Base-by-base conservation (phyloP, 176 grass and related monocot species). In the Elymus sibiricus region DNA sequence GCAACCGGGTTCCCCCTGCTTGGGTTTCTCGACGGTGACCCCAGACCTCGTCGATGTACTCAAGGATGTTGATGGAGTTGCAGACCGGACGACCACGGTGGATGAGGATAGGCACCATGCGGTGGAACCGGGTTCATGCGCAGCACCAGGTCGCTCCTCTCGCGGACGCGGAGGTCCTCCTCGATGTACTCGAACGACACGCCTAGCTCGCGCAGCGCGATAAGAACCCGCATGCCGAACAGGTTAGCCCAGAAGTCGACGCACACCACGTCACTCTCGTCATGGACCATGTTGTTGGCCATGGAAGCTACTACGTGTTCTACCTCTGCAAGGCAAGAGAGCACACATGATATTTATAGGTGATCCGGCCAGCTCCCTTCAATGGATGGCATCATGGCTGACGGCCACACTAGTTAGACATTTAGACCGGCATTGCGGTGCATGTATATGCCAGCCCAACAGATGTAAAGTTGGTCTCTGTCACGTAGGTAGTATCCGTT, bases 21-120 rank as follows among this genome's bases (percentile, higher is more conserved):
- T 58, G 17, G 53, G 53, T 8, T 44, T 44, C 8, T 9, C 3
- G 53, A 22, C 7, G 53, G 53, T 58, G 53, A 1, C 70, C 71
- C 79, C 74, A 89, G 2, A 67, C 58, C 32, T 84, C 82, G 34
- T 88, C 63, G 11, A 88, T n/a, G 62, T 86, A 92, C 86, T 92
- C 78, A 3, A 88, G 31, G 38, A 88, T 92, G 63, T 78, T 92
- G 7, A 86, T 0, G 13, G 82, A 92, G 44, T 63, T 72, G 29
- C 77, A 81, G 51, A 88, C 51, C 0, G 72, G 90, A 22, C 38
- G 24, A 0, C 90, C 71, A 1, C 0, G n/a, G 65, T 86, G 90
- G 72, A 86, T 83, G 3, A 86, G 78, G 14, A 89, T 81, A 7
- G 72, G 83, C 16, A 86, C 11, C 4, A 27, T 73, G 6, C 11